Evolutionary conservation across 176 grass and related monocot genomes (phyloP).

Genomic region (Lolium perenne): DNA sequence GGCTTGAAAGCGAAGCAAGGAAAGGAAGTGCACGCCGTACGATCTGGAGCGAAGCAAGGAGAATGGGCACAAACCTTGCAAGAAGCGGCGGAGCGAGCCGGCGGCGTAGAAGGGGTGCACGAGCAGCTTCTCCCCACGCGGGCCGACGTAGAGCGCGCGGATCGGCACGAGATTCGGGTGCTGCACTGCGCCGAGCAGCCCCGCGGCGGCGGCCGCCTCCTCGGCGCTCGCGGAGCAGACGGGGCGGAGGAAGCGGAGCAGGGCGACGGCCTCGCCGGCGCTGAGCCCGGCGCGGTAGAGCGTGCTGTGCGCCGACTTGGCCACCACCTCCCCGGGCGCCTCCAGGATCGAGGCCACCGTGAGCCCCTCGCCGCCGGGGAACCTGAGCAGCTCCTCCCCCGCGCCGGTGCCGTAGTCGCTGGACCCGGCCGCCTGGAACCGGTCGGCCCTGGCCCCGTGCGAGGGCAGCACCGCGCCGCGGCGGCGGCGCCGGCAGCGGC

Average conservation of each 20-base stretch:
- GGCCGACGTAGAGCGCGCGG: conserved; percentile 82
- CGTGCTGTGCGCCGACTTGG: conserved; percentile 82
- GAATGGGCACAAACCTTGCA: conserved; percentile 51
- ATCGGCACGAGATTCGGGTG: conserved; percentile 89
- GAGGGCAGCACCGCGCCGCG: conserved; percentile 41
- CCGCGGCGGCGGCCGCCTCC: conserved; percentile 58
- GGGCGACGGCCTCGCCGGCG: conserved; percentile 51
- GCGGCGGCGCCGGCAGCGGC: conserved; percentile 34
- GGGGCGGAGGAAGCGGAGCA: conserved; percentile 81
- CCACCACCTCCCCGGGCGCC: conserved; percentile 91
- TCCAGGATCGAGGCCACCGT: conserved; percentile 79
- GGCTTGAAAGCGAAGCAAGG: conserved; percentile 36
- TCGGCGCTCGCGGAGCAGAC: conserved; percentile 60
- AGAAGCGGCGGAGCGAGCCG: conserved; percentile 72
- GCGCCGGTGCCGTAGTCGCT: conserved; percentile 36
- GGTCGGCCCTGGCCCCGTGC: conserved; percentile 41
- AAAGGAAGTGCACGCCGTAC: not conserved
- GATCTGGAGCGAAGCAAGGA: not conserved
- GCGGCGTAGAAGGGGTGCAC: conserved; percentile 89
- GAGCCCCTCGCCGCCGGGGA: conserved; percentile 80
- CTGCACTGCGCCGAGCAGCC: conserved; percentile 54
- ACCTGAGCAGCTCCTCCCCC: conserved; percentile 68
- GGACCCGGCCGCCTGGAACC: conserved; percentile 38
- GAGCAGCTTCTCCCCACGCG: conserved; percentile 88
- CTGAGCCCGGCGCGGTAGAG: conserved; percentile 80